Base-by-base conservation (phyloP, 768 basidiomycete species). In the Pisolithus marmoratus region DNA sequence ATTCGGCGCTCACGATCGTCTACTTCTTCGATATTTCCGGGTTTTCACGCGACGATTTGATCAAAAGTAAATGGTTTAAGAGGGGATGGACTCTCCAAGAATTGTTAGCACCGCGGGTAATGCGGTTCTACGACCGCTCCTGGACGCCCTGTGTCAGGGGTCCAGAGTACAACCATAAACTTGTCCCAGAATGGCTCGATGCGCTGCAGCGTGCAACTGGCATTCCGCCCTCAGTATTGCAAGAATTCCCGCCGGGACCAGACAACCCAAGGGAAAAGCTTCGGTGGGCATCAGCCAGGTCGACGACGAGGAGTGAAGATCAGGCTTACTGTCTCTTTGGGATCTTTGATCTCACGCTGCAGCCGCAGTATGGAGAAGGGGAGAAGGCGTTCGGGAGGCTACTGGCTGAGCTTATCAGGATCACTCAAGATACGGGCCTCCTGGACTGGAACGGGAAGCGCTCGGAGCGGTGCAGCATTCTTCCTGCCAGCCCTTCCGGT, bases 291-390 rank as follows among this genome's bases (percentile, higher is more conserved):
- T 37, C 40, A 17, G 2, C 22, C 7, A 37, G 52, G 27, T n/a
- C 8, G 20, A 45, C 52, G 5, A 38, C 48, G 7, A 43, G 42
- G 34, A 19, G 24, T 2, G 59, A 58, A 46, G 59, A 58, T 29
- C 47, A 40, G 5, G 54, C 51, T 17, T 60, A 60, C 47, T 54
- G 54, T 17, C 42, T 60, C 23, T 38, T 58, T 24, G 54, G 51
- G 9, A 41, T 60, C 40, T 55, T 60, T 19, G 49, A 55, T 43
- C 46, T 55, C 37, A 38, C 48, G 8, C 34, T 62, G 24, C 27
- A 46, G 1, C 50, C 58, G 9, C 45, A 26, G 23, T 62, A 62
- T 23, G 61, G 61, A 37, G 60, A 59, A 41, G 61, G 60, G 19
- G 46, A 54, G 6, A 44, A 54, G 17, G 55, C 55, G 11, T 57